These are phyloP conservation scores for Raddia guianensis DNA, from an alignment of 176 grass and related monocot species.

Conservation along the genomic window DNA sequence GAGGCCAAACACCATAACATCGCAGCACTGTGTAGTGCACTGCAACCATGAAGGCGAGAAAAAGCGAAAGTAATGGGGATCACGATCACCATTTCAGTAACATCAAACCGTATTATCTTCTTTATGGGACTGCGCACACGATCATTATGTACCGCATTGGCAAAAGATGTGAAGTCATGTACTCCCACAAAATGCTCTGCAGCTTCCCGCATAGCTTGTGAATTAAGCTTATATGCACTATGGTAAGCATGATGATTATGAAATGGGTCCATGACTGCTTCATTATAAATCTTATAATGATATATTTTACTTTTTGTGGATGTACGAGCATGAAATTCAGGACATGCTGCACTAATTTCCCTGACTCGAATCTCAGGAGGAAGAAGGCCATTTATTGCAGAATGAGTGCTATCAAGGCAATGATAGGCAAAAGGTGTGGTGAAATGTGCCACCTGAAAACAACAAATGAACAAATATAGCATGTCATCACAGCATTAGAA, in stretches of 20 bases:
- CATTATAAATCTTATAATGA: conserved; percentile 92
- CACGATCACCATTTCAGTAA: conserved; percentile 73
- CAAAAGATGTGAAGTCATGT: conserved; percentile 93
- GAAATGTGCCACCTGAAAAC: conserved; percentile 87
- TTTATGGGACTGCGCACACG: conserved; percentile 64
- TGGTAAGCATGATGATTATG: conserved; percentile 68
- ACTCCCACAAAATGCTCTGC: conserved; percentile 79
- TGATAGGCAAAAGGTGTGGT: conserved; percentile 73
- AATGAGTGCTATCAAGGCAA: conserved; percentile 70
- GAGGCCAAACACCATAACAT: conserved; percentile 30
- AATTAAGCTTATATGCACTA: conserved; percentile 78
- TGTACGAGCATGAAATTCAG: conserved; percentile 85
- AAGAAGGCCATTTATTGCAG: conserved; percentile 87
- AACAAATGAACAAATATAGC: conserved; percentile 28
- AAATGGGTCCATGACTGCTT: conserved; percentile 86
- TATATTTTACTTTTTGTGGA: conserved; percentile 92
- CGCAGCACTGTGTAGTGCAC: background rate
- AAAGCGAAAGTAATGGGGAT: background rate
- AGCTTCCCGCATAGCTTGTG: conserved; percentile 77
- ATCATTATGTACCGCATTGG: conserved; percentile 76
- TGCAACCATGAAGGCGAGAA: background rate
- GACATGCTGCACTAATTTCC: conserved; percentile 72
- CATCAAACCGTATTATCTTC: conserved; percentile 77
- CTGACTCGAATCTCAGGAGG: conserved; percentile 84
- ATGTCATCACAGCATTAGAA: conserved; percentile 14